Evolutionary conservation across 176 grass and related monocot species (phyloP).

Genomic region (Neostapfia colusana): DNA sequence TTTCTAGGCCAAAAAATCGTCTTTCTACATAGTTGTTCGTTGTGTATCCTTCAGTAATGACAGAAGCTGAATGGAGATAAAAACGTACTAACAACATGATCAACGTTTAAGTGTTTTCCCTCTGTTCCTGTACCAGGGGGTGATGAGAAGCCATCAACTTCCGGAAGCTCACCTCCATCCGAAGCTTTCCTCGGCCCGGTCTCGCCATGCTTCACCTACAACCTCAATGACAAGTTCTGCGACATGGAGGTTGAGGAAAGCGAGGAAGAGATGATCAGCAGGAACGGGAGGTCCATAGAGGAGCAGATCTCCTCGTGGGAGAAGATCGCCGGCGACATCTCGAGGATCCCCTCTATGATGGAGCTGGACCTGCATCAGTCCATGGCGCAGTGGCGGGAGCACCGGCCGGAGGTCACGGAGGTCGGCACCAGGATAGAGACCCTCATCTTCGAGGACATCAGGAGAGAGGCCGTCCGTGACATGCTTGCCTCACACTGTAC

Average conservation of each 20-base stretch:
- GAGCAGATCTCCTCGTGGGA: constrained; percentile 68
- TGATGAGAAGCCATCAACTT: constrained; percentile 69
- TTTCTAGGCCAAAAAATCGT: too few species aligned
- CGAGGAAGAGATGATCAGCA: constrained; percentile 33
- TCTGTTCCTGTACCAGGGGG: constrained; percentile 37
- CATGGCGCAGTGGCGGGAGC: constrained; percentile 52
- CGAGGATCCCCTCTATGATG: constrained; percentile 57
- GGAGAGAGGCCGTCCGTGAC: constrained; percentile 59
- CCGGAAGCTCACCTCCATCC: constrained; percentile 43
- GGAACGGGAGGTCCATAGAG: constrained; percentile 29
- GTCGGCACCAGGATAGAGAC: constrained; percentile 71
- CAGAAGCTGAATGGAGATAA: not conserved
- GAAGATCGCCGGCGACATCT: constrained; percentile 57
- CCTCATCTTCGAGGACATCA: constrained; percentile 89
- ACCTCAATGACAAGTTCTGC: constrained; percentile 19
- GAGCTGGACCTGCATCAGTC: constrained; percentile 55
- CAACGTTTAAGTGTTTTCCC: not conserved
- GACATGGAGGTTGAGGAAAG: constrained; percentile 38
- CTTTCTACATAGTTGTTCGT: too few species aligned
- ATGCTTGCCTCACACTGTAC: constrained; percentile 64
- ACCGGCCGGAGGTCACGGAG: constrained; percentile 38
- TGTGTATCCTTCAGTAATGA: not conserved
- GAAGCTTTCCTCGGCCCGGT: constrained; percentile 30
- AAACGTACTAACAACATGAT: not conserved
- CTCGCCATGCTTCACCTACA: constrained; percentile 46